Evolutionary conservation across 2,329 filamentous ascomycete genomes (phyloP).

Genomic region (Chalaropsis ovoidea): DNA sequence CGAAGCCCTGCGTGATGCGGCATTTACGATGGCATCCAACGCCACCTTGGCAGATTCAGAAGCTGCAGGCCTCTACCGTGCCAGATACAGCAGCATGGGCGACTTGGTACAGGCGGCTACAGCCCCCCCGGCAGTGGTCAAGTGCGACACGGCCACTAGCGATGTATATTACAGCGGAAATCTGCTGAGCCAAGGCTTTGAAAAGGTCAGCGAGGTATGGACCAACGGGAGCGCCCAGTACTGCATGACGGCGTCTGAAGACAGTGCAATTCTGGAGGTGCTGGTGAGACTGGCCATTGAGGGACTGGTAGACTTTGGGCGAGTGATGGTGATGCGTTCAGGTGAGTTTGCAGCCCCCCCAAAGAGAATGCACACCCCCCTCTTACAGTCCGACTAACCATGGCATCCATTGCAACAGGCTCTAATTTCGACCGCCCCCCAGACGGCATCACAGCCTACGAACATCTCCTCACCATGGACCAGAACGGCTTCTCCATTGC

Average conservation of each 20-base stretch:
- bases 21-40: slow-evolving; percentile 41
- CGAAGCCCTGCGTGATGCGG: slow-evolving; percentile 45
- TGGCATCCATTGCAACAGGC: slow-evolving; percentile 31
- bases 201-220: slow-evolving; percentile 51
- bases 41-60: slow-evolving; percentile 45
- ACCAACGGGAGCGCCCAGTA: slow-evolving; percentile 60
- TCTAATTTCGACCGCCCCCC: slow-evolving; percentile 64
- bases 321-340: slow-evolving; percentile 58
- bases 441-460: slow-evolving; percentile 43
- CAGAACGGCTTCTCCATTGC: slow-evolving; percentile 56
- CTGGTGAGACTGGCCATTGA: slow-evolving; percentile 49
- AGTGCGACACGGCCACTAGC: slow-evolving; percentile 58
- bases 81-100: slow-evolving; percentile 40
- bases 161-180: slow-evolving; percentile 62
- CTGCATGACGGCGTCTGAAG: slow-evolving; percentile 63
- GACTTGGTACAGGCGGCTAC: slow-evolving; percentile 37
- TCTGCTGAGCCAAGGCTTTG: slow-evolving; percentile 52
- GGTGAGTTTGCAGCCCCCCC: slow-evolving; percentile 31
- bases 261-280: slow-evolving; percentile 58
- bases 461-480: slow-evolving; percentile 50
- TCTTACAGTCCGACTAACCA: background rate
- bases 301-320: slow-evolving; percentile 52
- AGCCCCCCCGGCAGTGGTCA: slow-evolving; percentile 44
- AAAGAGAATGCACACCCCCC: background rate
- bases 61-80: slow-evolving; percentile 44